These are phyloP conservation scores for Singerocomus inundabilis DNA, from an alignment of 1,284 basidiomycete species.

Conservation along the genomic window DNA sequence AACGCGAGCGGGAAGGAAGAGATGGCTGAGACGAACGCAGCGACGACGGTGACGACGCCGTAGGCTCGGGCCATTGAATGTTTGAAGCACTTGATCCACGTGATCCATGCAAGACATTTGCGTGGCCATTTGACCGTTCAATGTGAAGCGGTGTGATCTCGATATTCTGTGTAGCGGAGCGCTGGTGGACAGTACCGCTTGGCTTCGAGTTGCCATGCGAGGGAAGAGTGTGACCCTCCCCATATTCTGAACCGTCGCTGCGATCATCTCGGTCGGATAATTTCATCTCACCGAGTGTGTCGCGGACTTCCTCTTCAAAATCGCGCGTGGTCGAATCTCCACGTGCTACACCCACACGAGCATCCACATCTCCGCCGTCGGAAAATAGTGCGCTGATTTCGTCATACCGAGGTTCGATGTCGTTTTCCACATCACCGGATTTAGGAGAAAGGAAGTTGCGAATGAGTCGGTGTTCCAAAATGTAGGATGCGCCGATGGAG, in stretches of 20 bases:
- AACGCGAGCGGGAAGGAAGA: constrained; percentile 48
- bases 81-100: constrained; percentile 28
- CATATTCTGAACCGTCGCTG: constrained; percentile 61
- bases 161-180: constrained; percentile 42
- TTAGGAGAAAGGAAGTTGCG: constrained; percentile 85
- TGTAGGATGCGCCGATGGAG: constrained; percentile 67
- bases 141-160: constrained; percentile 30
- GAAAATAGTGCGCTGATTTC: constrained; percentile 57
- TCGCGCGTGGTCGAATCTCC: constrained; percentile 32
- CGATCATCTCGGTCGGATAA: constrained; percentile 40
- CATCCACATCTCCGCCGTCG: constrained; percentile 35
- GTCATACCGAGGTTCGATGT: constrained; percentile 55
- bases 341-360: constrained; percentile 26
- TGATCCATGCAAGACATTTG: constrained; percentile 21
- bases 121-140: constrained; percentile 26
- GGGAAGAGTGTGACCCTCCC: constrained; percentile 51
- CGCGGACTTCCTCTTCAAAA: constrained; percentile 42
- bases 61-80: constrained; percentile 32
- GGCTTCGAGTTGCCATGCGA: constrained; percentile 10
- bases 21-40: constrained; percentile 50
- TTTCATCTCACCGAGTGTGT: constrained; percentile 48
- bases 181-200: constrained; percentile 40
- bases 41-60: constrained; percentile 43
- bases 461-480: constrained; percentile 80
- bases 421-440: constrained; percentile 81